Conservation (phyloP, 192 early-diverging fungal species). For the Backusella australiensis region DNA sequence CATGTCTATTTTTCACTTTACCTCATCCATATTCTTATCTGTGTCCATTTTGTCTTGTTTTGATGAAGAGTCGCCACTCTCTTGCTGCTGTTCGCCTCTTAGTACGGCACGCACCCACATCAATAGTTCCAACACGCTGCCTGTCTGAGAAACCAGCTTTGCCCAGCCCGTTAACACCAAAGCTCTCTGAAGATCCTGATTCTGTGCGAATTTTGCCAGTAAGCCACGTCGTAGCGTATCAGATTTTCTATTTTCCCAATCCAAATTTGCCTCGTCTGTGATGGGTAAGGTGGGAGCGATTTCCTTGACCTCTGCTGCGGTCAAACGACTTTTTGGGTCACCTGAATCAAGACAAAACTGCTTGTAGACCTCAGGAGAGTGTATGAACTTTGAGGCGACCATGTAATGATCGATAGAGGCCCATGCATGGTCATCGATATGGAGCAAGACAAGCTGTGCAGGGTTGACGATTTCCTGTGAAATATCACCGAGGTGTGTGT, state of each 20-base stretch:
- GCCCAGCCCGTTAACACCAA: conserved; percentile 25
- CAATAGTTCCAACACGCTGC: conserved; percentile 9
- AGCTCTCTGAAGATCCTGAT: conserved; percentile 22
- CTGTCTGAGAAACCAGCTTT: conserved; percentile 18
- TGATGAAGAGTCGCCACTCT: not conserved
- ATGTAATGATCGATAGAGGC: conserved; percentile 29
- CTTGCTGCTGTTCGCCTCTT: conserved; percentile 16
- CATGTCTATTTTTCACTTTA: not conserved
- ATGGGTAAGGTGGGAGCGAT: not conserved
- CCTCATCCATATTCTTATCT: not conserved
- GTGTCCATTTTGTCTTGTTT: not conserved
- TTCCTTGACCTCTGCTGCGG: conserved; percentile 10
- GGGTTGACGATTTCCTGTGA: not conserved
- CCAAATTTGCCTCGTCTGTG: conserved; percentile 10
- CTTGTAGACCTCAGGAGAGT: not conserved
- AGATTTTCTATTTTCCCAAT: conserved; percentile 6
- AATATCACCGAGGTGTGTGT: conserved; percentile 14
- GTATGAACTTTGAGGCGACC: conserved; percentile 12
- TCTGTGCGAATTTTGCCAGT: conserved; percentile 27
- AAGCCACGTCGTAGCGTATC: conserved; percentile 11
- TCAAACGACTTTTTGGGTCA: conserved; percentile 8
- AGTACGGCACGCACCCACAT: conserved; percentile 26
- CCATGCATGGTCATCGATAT: conserved; percentile 31
- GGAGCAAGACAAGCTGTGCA: conserved; percentile 2
- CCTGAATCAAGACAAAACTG: conserved; percentile 18